Percentiles rank a stretch among this genome's conserved stretches.
Evolutionary conservation across 164 flowering plant species (phyloP).

Genomic region (Amborella trichopoda): DNA sequence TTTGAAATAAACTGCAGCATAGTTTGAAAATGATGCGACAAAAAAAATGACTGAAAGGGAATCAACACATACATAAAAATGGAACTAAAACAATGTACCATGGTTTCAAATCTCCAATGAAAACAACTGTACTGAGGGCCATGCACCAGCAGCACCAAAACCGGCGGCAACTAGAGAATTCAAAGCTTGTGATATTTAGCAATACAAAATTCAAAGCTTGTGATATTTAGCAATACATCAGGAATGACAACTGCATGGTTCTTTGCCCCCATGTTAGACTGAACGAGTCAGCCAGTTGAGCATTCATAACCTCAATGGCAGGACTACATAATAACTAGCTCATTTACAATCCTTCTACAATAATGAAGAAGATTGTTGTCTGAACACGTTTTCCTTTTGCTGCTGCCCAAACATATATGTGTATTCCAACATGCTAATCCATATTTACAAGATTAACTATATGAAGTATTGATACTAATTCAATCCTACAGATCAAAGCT

Average conservation of each 20-base stretch:
- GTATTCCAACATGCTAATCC: conserved; percentile 70
- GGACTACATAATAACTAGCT: too few species aligned
- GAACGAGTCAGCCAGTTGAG: conserved; percentile 8
- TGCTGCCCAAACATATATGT: conserved; percentile 76
- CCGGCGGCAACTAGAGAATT: conserved; percentile 91
- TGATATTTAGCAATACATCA: conserved; percentile 77
- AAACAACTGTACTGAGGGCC: conserved; percentile 83
- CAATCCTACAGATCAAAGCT: too few species aligned
- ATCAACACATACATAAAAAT: too few species aligned
- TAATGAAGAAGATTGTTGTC: conserved; percentile 20
- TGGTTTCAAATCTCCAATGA: conserved; percentile 72
- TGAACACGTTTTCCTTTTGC: conserved; percentile 94
- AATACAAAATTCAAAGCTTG: too few species aligned
- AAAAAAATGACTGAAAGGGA: too few species aligned
- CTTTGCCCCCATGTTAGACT: conserved; percentile 97
- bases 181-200: conserved; percentile 59
- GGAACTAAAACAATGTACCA: conserved; percentile 72
- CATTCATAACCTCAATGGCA: too few species aligned
- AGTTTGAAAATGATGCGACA: too few species aligned
- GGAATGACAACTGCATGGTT: conserved; percentile 92
- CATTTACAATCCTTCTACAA: too few species aligned
- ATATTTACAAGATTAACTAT: not conserved
- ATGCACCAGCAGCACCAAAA: conserved; percentile 95
- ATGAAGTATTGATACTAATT: too few species aligned
- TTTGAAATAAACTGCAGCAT: too few species aligned